Evolutionary conservation across 2,329 filamentous ascomycete genomes (phyloP).

Genomic region (Hortaea sp.): DNA sequence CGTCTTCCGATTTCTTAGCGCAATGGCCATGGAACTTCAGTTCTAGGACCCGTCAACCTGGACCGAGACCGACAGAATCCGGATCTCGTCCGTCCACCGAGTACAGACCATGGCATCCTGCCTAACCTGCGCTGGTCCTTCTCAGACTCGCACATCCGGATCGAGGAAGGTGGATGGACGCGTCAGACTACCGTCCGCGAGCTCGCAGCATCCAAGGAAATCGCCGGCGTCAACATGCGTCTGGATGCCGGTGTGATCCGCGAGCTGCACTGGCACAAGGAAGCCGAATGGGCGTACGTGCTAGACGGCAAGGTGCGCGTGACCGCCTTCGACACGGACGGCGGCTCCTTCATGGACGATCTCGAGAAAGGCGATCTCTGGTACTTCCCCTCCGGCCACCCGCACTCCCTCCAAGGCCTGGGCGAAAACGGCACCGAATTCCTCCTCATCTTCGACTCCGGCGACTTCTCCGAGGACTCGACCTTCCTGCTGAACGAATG

Average conservation of each 20-base stretch:
- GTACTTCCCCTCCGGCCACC: constrained; percentile 71
- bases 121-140: constrained; percentile 59
- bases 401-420: constrained; percentile 66
- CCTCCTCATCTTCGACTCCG: constrained; percentile 52
- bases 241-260: constrained; percentile 63
- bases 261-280: constrained; percentile 73
- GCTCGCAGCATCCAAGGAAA: constrained; percentile 55
- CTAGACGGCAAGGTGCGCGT: constrained; percentile 58
- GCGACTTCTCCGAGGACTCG: constrained; percentile 51
- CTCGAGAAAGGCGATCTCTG: constrained; percentile 66
- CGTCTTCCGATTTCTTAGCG: constrained; percentile 5
- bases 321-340: constrained; percentile 64
- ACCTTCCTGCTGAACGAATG: constrained; percentile 67
- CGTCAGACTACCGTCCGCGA: constrained; percentile 61
- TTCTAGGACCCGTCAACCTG: constrained; percentile 60
- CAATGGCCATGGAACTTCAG: constrained; percentile 46
- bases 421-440: constrained; percentile 56
- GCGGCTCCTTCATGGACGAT: constrained; percentile 68
- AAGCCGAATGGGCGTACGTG: constrained; percentile 70
- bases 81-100: constrained; percentile 60
- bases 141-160: constrained; percentile 37
- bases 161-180: constrained; percentile 66
- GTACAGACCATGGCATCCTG: constrained; percentile 61
- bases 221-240: constrained; percentile 71
- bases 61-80: constrained; percentile 60